Base-by-base conservation (phyloP, 1,139 yeast genomes). In the Suhomyces bokatorum region DNA sequence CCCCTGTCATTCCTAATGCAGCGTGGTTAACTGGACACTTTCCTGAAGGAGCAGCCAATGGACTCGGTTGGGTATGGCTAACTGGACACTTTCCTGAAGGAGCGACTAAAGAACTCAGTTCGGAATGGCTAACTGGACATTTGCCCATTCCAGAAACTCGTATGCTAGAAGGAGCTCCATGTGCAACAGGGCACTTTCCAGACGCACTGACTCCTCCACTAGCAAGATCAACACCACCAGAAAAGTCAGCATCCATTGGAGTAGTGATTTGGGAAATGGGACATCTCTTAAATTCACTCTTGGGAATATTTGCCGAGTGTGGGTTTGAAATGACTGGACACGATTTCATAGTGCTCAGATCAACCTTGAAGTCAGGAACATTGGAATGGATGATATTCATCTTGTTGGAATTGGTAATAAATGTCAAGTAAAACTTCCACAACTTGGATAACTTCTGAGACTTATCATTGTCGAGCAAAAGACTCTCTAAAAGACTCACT, bases 381-480 rank as follows among this genome's bases (percentile, higher is more conserved):
- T 65, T 62, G 5, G 66, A 61, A 53, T 70, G 78, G 28, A 57
- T 49, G 7, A 66, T 51, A 39, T 57, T 63, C 55, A 66, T 58
- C 42, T 63, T 65, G 40, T 55, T 62, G 10, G 68, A 57, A 43
- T 64, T 64, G 28, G 64, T 63, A 17, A 70, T 59, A 44, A 73
- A 66, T 1, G 74, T 69, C 45, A 66, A 51, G 54, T 73, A 73
- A 42, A 73, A 72, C 37, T 62, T 65, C 79, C 79, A 74, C 42
- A 71, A 59, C 48, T 70, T 70, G 9, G 63, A 52, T 9, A 70
- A 52, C 43, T 68, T 65, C n/a, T 37, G 43, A 1, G 63, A 51
- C 43, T 60, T 60, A 3, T 54, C 63, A 35, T 61, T 60, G 35
- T 59, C 60, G 11, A 48, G 30, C 6, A 53, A 32, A 4, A 49